Evolutionary conservation across 345 rosid genomes (phyloP), one percentile per base, ranked within the genome.

Genomic region (Garcia nutans): DNA sequence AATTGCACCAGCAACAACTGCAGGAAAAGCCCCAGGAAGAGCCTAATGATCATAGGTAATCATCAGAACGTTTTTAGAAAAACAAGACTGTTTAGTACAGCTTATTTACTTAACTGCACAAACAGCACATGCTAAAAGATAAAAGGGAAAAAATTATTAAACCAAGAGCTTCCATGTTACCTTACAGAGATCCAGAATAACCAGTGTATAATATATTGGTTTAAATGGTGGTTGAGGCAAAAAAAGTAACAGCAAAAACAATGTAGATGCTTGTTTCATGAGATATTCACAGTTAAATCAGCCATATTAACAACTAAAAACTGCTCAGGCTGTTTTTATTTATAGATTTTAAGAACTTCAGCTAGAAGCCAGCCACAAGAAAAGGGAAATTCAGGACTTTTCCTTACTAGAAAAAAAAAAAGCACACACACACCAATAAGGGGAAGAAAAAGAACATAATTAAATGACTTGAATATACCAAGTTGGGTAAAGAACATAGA

Each of bases 11-110:
- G 99, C 99, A 69, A 96, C 97, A 84, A 96, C 99, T 78, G 98
- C 95, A 78, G 99, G 99, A 86, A 96, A 96, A 83, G 99, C 99
- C 75, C 98, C 99, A 70, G 99, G 98, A 82, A 96, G 99, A 85
- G 99, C 99, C 99, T 96, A 81, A 72, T 26, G 61, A 79, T 76
- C 68, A 77, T 67, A 84, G 26, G 6, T 57, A 55, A 33, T 76
- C 15, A 78, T 87, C 83, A 84, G 81, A 72, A 72, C 67, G 65
- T 19, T 19, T 56, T 37, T 9, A 52, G 17, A 37, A 50, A 49
- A 0, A 49, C 24, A 56, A 42, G 10, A 59, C 37, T 16, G 13
- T 10, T 67, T 44, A 67, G 17, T 19, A 57, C 8, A 59, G 76
- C 11, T 11, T 52, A 15, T 65, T 37, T 24, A 10, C 0, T n/a